Evolutionary conservation across 106 monocot species (phyloP).

Genomic region (Platanthera zijinensis): DNA sequence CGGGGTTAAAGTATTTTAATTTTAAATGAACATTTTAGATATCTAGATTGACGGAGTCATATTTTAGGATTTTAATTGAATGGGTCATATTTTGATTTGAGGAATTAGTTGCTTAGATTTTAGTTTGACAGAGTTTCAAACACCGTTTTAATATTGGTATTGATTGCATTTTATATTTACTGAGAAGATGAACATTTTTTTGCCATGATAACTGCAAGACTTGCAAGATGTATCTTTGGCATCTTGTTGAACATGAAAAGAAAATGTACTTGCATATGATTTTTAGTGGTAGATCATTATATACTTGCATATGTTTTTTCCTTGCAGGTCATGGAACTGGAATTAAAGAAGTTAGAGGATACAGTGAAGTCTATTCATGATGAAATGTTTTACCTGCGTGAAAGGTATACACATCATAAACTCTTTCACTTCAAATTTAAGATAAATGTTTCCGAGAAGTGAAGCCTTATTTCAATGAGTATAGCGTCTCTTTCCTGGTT

Average conservation of each 20-base stretch:
- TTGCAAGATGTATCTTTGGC: background rate
- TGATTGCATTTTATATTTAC: background rate
- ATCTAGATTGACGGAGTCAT: too few relatives aligned
- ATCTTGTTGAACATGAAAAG: background rate
- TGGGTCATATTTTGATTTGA: too few relatives aligned
- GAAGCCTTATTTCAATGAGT: background rate
- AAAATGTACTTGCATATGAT: background rate
- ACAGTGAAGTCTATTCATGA: slow-evolving; percentile 76
- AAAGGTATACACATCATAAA: slow-evolving; percentile 35
- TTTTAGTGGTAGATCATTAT: background rate
- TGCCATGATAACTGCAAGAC: background rate
- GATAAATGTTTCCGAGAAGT: background rate
- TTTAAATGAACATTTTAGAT: too few relatives aligned
- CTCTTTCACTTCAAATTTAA: background rate
- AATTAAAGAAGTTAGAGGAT: slow-evolving; percentile 84
- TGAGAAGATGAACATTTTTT: background rate
- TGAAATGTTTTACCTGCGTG: slow-evolving; percentile 90
- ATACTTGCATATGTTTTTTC: background rate
- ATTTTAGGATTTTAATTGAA: too few relatives aligned
- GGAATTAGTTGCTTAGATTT: too few relatives aligned
- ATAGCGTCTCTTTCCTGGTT: background rate
- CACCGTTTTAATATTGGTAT: too few relatives aligned
- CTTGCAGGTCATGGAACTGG: slow-evolving; percentile 69
- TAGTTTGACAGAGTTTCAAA: too few relatives aligned
- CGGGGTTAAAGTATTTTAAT: too few relatives aligned